These are phyloP conservation scores for Boletus patriciae DNA, from an alignment of 768 basidiomycete species.

Conservation along the genomic window DNA sequence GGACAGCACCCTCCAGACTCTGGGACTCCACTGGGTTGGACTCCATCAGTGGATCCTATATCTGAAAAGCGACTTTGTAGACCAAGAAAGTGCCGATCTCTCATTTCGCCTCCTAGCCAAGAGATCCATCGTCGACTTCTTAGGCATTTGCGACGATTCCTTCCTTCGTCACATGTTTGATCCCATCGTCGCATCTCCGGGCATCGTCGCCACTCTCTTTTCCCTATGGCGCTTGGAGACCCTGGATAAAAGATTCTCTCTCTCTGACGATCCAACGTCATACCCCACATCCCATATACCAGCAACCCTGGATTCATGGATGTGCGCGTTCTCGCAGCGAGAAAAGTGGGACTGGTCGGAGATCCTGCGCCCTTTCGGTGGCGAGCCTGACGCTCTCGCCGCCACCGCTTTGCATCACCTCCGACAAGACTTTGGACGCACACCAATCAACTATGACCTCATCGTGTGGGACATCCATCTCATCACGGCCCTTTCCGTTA, in stretches of 20 bases:
- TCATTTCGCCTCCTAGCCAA: conserved; percentile 24
- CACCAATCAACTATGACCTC: conserved; percentile 26
- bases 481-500: conserved; percentile 26
- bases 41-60: conserved; percentile 28
- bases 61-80: conserved; percentile 24
- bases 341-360: conserved; percentile 32
- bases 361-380: conserved; percentile 24
- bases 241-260: conserved; percentile 20
- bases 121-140: conserved; percentile 19
- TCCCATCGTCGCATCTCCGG: conserved; percentile 16
- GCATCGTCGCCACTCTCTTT: conserved; percentile 21
- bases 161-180: conserved; percentile 21
- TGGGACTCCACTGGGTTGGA: conserved; percentile 19
- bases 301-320: conserved; percentile 28
- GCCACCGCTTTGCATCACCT: conserved; percentile 27
- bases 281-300: conserved; percentile 8
- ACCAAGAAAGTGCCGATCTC: conserved; percentile 18
- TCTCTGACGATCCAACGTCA: conserved; percentile 1
- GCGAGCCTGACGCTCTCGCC: conserved; percentile 19
- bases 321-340: conserved; percentile 23
- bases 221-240: conserved; percentile 30
- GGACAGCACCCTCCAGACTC: neutral
- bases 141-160: conserved; percentile 18
- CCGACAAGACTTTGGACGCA: conserved; percentile 21
- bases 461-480: conserved; percentile 34